Evolutionary conservation across 2,329 filamentous ascomycete genomes (phyloP).

Genomic region (Pseudocercospora ulei): DNA sequence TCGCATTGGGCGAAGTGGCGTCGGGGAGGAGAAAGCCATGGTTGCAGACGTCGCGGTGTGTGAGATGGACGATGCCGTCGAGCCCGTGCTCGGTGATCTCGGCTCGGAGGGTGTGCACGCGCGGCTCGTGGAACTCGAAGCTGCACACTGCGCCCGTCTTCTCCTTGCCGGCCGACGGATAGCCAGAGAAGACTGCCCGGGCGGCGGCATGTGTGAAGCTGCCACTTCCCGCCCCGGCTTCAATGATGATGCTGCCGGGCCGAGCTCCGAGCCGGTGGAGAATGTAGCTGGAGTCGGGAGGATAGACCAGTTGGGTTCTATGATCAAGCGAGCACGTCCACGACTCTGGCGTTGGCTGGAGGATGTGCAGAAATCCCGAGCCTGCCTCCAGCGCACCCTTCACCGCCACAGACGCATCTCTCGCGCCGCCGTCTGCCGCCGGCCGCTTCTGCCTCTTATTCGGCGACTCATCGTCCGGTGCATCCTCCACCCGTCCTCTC

Average conservation of each 20-base stretch:
- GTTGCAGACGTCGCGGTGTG: slow-evolving; percentile 69
- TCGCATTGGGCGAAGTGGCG: slow-evolving; percentile 47
- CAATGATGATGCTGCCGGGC: slow-evolving; percentile 64
- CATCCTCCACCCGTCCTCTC: slow-evolving; percentile 40
- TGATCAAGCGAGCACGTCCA: slow-evolving; percentile 75
- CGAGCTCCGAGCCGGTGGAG: slow-evolving; percentile 64
- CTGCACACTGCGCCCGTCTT: slow-evolving; percentile 62
- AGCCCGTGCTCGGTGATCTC: slow-evolving; percentile 62
- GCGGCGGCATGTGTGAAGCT: slow-evolving; percentile 74
- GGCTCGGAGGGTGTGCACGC: slow-evolving; percentile 57
- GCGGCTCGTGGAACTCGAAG: slow-evolving; percentile 69
- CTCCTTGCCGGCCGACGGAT: slow-evolving; percentile 38
- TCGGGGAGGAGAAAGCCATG: slow-evolving; percentile 55
- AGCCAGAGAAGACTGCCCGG: slow-evolving; percentile 65
- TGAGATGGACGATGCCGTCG: slow-evolving; percentile 57
- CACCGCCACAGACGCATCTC: slow-evolving; percentile 15
- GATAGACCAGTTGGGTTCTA: slow-evolving; percentile 77
- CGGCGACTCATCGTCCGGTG: slow-evolving; percentile 23
- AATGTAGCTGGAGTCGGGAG: slow-evolving; percentile 76
- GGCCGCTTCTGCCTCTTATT: slow-evolving; percentile 32
- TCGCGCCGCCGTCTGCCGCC: not conserved
- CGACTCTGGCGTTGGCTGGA: slow-evolving; percentile 69
- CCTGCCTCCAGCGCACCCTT: slow-evolving; percentile 49
- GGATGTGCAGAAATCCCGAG: slow-evolving; percentile 64
- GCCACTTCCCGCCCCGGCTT: slow-evolving; percentile 72